Evolutionary conservation across 371 early-diverging fungal genomes (phyloP).

Genomic region (Apophysomyces sp.): DNA sequence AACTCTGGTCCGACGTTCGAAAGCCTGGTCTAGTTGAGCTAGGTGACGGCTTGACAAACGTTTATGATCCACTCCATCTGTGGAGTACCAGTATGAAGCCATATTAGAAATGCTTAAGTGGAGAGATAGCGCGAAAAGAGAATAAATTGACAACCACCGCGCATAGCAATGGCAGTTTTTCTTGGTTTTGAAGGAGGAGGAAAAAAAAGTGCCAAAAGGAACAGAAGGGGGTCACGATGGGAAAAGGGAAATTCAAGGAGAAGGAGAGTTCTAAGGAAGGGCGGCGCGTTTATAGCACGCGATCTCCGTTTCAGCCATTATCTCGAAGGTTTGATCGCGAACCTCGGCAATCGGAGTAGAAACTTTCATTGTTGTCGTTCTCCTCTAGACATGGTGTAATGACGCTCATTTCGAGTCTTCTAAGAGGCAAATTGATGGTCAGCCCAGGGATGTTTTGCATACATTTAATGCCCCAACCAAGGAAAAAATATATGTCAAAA

Average conservation of each 20-base stretch:
- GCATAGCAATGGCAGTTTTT: background rate
- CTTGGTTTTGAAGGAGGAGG: background rate
- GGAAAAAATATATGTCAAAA: background rate
- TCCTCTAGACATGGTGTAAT: background rate
- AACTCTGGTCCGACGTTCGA: slow-evolving; percentile 13
- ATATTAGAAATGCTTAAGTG: background rate
- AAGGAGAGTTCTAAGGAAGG: background rate
- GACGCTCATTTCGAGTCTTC: background rate
- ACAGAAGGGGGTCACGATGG: background rate
- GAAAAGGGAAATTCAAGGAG: background rate
- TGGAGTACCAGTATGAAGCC: slow-evolving; percentile 26
- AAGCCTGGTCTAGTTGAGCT: slow-evolving; percentile 15
- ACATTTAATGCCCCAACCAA: background rate
- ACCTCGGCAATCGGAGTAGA: background rate
- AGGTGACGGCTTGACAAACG: slow-evolving; percentile 18
- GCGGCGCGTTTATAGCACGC: slow-evolving; percentile 1
- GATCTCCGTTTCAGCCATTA: background rate
- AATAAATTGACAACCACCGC: background rate
- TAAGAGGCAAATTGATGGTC: background rate
- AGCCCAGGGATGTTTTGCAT: background rate
- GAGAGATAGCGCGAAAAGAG: background rate
- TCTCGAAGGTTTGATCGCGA: background rate
- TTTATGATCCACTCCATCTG: slow-evolving; percentile 18
- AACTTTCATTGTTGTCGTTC: background rate
- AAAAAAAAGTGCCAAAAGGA: background rate